These are phyloP conservation scores for Monilinia fructicola DNA, from an alignment of 2,329 filamentous ascomycete species.

Conservation along the genomic window DNA sequence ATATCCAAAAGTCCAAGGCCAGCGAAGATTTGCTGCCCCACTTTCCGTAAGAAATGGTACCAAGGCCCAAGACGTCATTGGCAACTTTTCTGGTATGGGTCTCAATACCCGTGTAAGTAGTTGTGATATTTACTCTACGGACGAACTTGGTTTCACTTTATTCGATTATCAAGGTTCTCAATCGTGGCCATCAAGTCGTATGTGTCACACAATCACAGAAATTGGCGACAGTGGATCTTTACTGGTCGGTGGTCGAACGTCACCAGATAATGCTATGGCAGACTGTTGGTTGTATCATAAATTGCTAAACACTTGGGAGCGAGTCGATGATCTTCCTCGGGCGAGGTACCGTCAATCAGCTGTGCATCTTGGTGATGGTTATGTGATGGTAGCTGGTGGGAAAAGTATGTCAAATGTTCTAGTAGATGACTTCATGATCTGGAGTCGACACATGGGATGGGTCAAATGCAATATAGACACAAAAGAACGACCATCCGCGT, in stretches of 20 bases:
- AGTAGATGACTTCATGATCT: constrained; percentile 34
- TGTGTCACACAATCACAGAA: constrained; percentile 76
- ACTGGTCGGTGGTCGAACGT: constrained; percentile 75
- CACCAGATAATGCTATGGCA: constrained; percentile 64
- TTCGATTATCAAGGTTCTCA: constrained; percentile 20
- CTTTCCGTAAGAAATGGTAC: constrained; percentile 45
- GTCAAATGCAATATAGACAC: constrained; percentile 29
- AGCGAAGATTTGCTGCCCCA: constrained; percentile 61
- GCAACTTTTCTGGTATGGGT: constrained; percentile 40
- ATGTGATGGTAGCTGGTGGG: constrained; percentile 44
- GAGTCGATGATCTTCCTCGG: constrained; percentile 63
- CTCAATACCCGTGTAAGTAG: constrained; percentile 44
- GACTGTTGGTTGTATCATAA: constrained; percentile 75
- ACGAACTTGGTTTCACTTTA: background rate
- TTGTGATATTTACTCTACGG: constrained; percentile 50
- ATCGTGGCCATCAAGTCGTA: constrained; percentile 50
- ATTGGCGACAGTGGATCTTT: constrained; percentile 59
- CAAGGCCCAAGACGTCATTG: constrained; percentile 39
- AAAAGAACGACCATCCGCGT: constrained; percentile 23
- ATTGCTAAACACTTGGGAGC: constrained; percentile 57
- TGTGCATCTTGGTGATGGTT: constrained; percentile 51
- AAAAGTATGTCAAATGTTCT: constrained; percentile 36
- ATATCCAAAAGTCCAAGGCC: constrained; percentile 45
- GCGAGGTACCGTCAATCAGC: constrained; percentile 75
- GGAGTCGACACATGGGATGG: constrained; percentile 39